Base-by-base conservation (phyloP, 2,329 filamentous ascomycete genomes). In the Curvularia lunata region DNA sequence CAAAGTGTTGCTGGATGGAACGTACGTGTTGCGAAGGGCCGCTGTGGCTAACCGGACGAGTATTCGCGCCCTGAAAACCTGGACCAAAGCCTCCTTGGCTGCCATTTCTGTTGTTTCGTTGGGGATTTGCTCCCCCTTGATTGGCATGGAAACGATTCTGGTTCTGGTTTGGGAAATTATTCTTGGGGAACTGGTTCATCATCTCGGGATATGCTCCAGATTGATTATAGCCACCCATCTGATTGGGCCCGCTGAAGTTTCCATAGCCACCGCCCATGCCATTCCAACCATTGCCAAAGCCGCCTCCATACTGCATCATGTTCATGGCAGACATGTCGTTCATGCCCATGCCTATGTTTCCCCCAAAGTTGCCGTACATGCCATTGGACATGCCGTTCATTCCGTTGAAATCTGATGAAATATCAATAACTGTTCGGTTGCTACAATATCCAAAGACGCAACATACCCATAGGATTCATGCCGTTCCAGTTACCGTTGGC, bases 381-480 rank as follows among this genome's bases (percentile, higher is more conserved):
- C 89, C 82, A 48, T 70, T 71, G 82, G 87, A 90, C 91, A 96
- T 94, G 66, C 89, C 82, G 52, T 71, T 71, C 89, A 95, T 93
- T 73, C 87, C 69, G 72, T 78, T 71, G 59, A 66, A 73, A 32
- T 71, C 70, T 73, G 18, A 2, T 5, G 9, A 18, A 8, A 5
- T 16, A 47, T 71, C 67, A 72, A 74, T 23, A 19, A 4, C 18
- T 27, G 16, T 10, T 47, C 10, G 16, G 9, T 19, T 42, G 30
- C 9, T 53, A 5, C 38, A 13, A 21, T 12, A 4, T 41, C 12
- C 16, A 13, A 12, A 61, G 63, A 40, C 32, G 49, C 48, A 38
- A 83, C 91, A 75, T 86, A 97, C 93, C 91, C 91, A 97, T 97
- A 32, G 65, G 58, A 53, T 68, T 72, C 87, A 94, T 92, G 52